Evolutionary conservation across 1,139 yeast genomes (phyloP).

Genomic region (Suhomyces kunorum): DNA sequence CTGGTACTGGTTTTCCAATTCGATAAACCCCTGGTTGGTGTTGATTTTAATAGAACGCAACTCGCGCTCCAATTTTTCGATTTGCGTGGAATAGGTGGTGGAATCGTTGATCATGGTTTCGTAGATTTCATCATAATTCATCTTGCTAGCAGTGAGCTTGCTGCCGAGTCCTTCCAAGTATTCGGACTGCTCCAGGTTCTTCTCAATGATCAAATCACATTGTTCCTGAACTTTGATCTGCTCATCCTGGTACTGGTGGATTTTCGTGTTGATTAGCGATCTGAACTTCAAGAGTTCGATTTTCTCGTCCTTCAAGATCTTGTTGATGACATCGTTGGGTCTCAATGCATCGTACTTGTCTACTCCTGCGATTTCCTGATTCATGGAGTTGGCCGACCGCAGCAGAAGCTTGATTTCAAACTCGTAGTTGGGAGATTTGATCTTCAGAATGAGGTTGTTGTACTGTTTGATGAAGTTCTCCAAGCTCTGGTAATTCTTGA

Average conservation of each 20-base stretch:
- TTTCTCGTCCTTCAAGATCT: constrained; percentile 38
- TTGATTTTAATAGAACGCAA: constrained; percentile 53
- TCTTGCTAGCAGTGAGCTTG: constrained; percentile 52
- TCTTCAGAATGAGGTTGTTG: constrained; percentile 53
- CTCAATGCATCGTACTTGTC: constrained; percentile 23
- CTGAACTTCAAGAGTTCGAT: constrained; percentile 48
- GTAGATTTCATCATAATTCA: constrained; percentile 58
- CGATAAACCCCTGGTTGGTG: constrained; percentile 55
- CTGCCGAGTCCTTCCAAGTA: constrained; percentile 61
- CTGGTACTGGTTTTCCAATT: constrained; percentile 58
- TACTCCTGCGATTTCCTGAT: constrained; percentile 6
- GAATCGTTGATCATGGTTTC: constrained; percentile 58
- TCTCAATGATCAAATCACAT: constrained; percentile 57
- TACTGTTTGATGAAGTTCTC: constrained; percentile 56
- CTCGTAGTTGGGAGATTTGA: constrained; percentile 27
- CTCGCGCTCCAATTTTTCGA: constrained; percentile 66
- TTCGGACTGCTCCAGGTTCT: constrained; percentile 57
- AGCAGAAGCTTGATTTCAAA: constrained; percentile 30
- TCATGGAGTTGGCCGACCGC: constrained; percentile 15
- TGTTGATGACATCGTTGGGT: constrained; percentile 34
- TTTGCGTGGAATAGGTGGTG: constrained; percentile 59
- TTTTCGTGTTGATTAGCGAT: constrained; percentile 46
- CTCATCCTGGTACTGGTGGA: constrained; percentile 61
- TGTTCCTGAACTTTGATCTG: constrained; percentile 59
- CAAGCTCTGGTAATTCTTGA: constrained; percentile 50